Conservation (phyloP, 306 rosid genomes). For the Vicia sativa region DNA sequence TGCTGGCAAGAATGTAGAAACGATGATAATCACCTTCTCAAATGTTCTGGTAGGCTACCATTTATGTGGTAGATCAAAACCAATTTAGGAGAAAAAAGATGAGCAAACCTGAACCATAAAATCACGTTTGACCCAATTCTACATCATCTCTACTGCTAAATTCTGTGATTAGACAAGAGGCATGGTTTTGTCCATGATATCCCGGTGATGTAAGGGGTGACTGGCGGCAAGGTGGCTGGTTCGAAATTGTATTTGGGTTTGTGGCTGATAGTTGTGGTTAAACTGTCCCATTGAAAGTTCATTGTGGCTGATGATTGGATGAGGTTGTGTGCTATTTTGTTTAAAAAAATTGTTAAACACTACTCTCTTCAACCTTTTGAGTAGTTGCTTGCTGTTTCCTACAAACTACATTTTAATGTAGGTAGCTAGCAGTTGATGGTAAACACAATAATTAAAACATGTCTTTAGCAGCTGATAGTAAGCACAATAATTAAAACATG, state of each 20-base stretch:
- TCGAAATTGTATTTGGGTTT: not conserved
- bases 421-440: no score
- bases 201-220: not conserved
- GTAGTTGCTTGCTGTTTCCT: not conserved
- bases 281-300: conserved; percentile 16
- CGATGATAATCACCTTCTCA: not conserved
- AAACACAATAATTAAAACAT: not conserved
- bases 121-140: not conserved
- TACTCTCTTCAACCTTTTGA: not conserved
- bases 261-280: not conserved
- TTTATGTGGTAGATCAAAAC: not conserved
- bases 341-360: not conserved
- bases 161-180: not conserved
- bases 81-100: not conserved
- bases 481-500: not conserved
- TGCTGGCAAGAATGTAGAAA: not conserved
- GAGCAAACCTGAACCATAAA: not conserved
- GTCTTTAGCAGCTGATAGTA: conserved; percentile 9
- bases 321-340: not conserved
- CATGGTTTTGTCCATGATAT: not conserved
- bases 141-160: not conserved
- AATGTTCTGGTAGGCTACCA: not conserved
- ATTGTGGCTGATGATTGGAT: not conserved
- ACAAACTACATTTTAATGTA: no score
- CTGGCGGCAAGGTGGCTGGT: not conserved